Percentiles rank a stretch among this genome's conserved stretches.
Evolutionary conservation across 169 alveolate species (phyloP).

Genomic region (Plasmodium falciparum): DNA sequence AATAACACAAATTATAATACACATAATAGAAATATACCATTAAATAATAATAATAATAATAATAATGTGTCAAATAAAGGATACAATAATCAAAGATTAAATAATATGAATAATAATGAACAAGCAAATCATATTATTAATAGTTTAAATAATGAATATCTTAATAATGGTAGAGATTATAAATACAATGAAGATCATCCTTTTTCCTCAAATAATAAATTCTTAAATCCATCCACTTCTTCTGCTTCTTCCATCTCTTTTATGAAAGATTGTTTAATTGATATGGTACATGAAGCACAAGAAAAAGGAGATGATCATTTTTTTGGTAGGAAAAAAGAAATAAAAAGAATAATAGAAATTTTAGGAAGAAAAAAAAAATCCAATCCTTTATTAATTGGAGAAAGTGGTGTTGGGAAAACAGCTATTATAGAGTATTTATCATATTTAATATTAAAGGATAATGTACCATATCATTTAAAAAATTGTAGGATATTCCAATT

Average conservation of each 20-base stretch:
- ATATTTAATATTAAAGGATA: constrained; percentile 60
- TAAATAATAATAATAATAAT: background rate
- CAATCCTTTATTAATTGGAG: constrained; percentile 84
- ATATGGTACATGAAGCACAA: constrained; percentile 46
- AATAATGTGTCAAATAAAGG: background rate
- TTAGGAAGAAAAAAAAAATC: constrained; percentile 88
- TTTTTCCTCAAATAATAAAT: constrained; percentile 21
- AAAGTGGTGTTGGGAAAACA: constrained; percentile 83
- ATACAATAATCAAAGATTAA: background rate
- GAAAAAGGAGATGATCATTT: constrained; percentile 59
- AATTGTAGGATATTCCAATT: constrained; percentile 79
- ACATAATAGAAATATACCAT: background rate
- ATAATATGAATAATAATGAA: constrained; percentile 16
- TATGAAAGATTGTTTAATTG: constrained; percentile 53
- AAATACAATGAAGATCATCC: constrained; percentile 42
- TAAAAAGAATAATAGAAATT: constrained; percentile 83
- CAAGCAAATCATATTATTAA: constrained; percentile 14
- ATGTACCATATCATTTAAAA: constrained; percentile 77
- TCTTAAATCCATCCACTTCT: constrained; percentile 5
- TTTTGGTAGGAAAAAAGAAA: constrained; percentile 83
- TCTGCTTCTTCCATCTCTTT: background rate
- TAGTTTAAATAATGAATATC: constrained; percentile 41
- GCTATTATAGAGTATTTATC: constrained; percentile 80
- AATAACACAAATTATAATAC: background rate
- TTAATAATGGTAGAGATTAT: constrained; percentile 37